These are phyloP conservation scores for Hymenoscyphus fructigenus DNA, from an alignment of 2,329 filamentous ascomycete genomes.

Conservation along the genomic window DNA sequence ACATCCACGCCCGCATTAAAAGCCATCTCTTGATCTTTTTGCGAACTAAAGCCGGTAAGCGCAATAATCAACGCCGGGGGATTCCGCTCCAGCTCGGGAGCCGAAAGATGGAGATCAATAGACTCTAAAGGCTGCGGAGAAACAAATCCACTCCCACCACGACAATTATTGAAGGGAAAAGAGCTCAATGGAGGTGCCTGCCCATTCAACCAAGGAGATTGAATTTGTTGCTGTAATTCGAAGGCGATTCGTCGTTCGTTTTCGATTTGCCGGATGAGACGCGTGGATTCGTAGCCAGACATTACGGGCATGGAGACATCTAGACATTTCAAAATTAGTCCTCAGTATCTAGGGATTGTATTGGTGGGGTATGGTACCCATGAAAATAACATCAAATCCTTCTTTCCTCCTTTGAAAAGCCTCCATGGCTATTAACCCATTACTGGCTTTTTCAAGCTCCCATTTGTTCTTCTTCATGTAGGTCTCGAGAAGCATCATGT, in stretches of 20 bases:
- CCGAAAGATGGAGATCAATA: conserved; percentile 2
- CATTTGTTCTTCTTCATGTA: conserved; percentile 32
- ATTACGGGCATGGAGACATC: conserved; percentile 57
- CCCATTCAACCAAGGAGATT: conserved; percentile 11
- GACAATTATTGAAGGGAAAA: conserved; percentile 10
- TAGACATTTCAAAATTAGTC: conserved; percentile 19
- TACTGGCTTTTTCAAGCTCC: conserved; percentile 40
- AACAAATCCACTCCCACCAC: neutral
- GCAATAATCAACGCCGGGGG: conserved; percentile 47
- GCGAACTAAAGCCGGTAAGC: conserved; percentile 50
- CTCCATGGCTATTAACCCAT: conserved; percentile 48
- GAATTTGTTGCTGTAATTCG: conserved; percentile 22
- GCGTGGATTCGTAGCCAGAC: conserved; percentile 48
- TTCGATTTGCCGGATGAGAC: conserved; percentile 49
- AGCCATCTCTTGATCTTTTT: conserved; percentile 48
- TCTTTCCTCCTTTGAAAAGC: conserved; percentile 39
- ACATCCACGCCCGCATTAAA: conserved; percentile 52
- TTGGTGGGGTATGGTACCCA: conserved; percentile 42
- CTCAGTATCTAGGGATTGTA: too few species aligned
- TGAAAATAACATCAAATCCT: conserved; percentile 45
- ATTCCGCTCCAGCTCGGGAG: conserved; percentile 37
- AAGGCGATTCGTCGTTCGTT: conserved; percentile 22
- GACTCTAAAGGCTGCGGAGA: neutral
- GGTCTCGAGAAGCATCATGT: conserved; percentile 37
- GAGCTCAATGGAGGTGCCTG: conserved; percentile 1